These are phyloP conservation scores for Moesziomyces sp. DNA, from an alignment of 1,284 basidiomycete species.

Conservation along the genomic window DNA sequence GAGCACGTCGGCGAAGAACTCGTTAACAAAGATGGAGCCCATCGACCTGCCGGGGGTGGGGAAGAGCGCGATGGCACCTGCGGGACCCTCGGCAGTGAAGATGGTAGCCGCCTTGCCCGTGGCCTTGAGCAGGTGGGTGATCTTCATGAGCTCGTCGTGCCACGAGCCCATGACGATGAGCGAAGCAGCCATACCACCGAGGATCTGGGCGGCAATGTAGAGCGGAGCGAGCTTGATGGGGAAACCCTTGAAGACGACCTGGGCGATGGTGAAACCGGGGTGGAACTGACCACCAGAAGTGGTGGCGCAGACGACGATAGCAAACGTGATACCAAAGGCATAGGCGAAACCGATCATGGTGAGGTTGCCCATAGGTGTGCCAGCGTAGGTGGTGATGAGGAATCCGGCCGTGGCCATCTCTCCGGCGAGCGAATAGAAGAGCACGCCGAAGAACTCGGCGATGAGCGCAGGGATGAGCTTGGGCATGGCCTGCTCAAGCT, in stretches of 20 bases:
- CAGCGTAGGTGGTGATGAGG: slow-evolving; percentile 44
- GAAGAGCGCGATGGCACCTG: slow-evolving; percentile 56
- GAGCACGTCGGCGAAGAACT: slow-evolving; percentile 53
- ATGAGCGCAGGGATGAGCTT: slow-evolving; percentile 24
- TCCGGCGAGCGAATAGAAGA: slow-evolving; percentile 51
- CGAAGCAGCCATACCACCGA: slow-evolving; percentile 51
- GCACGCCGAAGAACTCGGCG: slow-evolving; percentile 40
- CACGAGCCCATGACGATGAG: slow-evolving; percentile 50
- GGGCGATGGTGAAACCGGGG: slow-evolving; percentile 53
- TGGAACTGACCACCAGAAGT: slow-evolving; percentile 58
- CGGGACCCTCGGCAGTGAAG: slow-evolving; percentile 53
- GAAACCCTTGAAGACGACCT: slow-evolving; percentile 60
- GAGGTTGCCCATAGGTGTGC: slow-evolving; percentile 39
- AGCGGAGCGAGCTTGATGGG: slow-evolving; percentile 51
- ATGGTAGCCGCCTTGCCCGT: slow-evolving; percentile 40
- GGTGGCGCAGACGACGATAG: slow-evolving; percentile 51
- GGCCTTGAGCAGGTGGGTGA: slow-evolving; percentile 33
- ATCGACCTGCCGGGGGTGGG: slow-evolving; percentile 44
- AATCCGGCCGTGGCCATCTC: slow-evolving; percentile 51
- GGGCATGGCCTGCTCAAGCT: slow-evolving; percentile 29
- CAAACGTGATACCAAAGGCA: slow-evolving; percentile 54
- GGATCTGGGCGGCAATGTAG: slow-evolving; percentile 53
- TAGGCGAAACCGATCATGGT: slow-evolving; percentile 59
- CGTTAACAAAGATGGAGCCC: slow-evolving; percentile 54
- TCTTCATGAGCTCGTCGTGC: slow-evolving; percentile 48